These are phyloP conservation scores for Achaetomiella virescens DNA, from an alignment of 495 filamentous ascomycete species.

Conservation along the genomic window DNA sequence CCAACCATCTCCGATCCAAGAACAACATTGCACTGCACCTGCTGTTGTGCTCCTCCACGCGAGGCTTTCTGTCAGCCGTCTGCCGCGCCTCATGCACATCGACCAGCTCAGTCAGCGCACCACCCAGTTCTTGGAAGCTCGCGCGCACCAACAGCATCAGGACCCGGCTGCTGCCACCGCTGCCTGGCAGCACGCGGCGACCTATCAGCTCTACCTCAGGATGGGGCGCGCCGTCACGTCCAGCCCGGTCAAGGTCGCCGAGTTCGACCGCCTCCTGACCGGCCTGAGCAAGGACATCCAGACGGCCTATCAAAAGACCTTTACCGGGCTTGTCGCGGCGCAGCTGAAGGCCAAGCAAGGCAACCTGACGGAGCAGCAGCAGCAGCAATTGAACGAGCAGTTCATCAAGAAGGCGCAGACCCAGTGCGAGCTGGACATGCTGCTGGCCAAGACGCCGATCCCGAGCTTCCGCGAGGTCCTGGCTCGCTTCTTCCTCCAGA, in stretches of 20 bases:
- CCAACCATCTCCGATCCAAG: slow-evolving; percentile 36
- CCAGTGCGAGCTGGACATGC: slow-evolving; percentile 45
- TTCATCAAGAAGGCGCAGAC: slow-evolving; percentile 31
- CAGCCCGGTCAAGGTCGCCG: slow-evolving; percentile 39
- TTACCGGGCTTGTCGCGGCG: slow-evolving; percentile 26
- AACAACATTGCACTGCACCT: slow-evolving; percentile 58
- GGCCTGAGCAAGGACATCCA: slow-evolving; percentile 40
- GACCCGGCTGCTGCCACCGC: slow-evolving; percentile 18
- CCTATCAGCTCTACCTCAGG: slow-evolving; percentile 44
- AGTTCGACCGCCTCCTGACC: slow-evolving; percentile 45
- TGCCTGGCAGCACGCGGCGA: slow-evolving; percentile 23
- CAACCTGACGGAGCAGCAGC: slow-evolving; percentile 26
- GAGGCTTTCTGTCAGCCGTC: slow-evolving; percentile 61
- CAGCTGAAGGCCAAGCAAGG: slow-evolving; percentile 22
- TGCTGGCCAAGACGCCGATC: slow-evolving; percentile 41
- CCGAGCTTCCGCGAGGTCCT: slow-evolving; percentile 44
- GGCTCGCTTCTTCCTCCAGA: slow-evolving; percentile 38
- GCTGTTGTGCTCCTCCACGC: slow-evolving; percentile 65
- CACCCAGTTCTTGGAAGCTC: slow-evolving; percentile 34
- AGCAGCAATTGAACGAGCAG: slow-evolving; percentile 30
- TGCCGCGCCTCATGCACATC: slow-evolving; percentile 54
- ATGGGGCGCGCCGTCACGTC: slow-evolving; percentile 37
- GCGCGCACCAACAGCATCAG: slow-evolving; percentile 15
- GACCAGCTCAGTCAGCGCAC: slow-evolving; percentile 36
- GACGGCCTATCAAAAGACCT: slow-evolving; percentile 38